A percentile compares a stretch with the other conserved stretches of the same genome.
Evolutionary conservation across 1,139 yeast genomes (phyloP).

Genomic region (Magnusiomyces sp.): DNA sequence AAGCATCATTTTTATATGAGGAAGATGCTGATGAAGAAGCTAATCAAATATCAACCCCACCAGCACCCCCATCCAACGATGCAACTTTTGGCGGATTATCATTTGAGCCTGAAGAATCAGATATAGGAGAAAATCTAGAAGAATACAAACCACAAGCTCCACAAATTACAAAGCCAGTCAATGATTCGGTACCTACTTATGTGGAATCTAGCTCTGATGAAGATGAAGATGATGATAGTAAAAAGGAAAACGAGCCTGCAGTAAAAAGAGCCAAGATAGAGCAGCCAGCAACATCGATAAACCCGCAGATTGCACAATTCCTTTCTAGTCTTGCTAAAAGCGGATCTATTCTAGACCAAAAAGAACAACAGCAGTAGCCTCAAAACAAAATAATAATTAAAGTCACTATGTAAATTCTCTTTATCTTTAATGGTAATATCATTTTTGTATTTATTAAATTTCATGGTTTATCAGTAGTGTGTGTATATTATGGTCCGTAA

Average conservation of each 20-base stretch:
- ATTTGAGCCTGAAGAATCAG: not conserved
- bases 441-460: too few species aligned
- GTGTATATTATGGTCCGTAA: too few species aligned
- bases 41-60: constrained; percentile 1
- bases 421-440: too few species aligned
- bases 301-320: constrained; percentile 29
- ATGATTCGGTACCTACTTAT: constrained; percentile 1
- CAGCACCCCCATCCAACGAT: constrained; percentile 3
- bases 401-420: too few species aligned
- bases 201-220: constrained; percentile 3
- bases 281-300: constrained; percentile 18
- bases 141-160: not conserved
- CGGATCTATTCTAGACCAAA: not conserved
- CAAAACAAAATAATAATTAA: too few species aligned
- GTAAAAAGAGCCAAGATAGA: not conserved
- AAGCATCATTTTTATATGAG: not conserved
- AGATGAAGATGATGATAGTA: not conserved
- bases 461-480: too few species aligned
- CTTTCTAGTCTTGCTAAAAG: constrained; percentile 20
- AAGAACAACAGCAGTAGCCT: too few species aligned
- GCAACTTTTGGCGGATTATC: constrained; percentile 4
- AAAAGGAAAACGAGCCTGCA: not conserved
- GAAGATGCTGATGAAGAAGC: not conserved
- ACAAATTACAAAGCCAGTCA: not conserved
- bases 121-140: not conserved